phyloP scores from a whole-genome alignment of 176 grass and related monocot species.

The Thalia dealbata region DNA sequence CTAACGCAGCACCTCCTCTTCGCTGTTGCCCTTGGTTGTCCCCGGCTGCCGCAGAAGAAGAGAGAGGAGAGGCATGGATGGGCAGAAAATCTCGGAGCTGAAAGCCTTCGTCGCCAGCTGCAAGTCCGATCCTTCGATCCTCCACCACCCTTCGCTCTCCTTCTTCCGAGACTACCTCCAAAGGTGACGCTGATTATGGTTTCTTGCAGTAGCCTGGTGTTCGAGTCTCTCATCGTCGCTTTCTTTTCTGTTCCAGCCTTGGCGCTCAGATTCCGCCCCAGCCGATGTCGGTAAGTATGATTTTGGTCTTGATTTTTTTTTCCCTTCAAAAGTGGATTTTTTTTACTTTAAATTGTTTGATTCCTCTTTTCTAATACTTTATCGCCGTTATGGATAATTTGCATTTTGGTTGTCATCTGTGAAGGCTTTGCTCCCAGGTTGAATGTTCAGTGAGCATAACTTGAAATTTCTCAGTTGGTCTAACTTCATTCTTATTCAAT shows the following conservation, averaged over 20 bases:
- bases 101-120: constrained; percentile 26
- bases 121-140: constrained; percentile 30
- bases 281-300: constrained; percentile 18
- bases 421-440: too few relatives aligned
- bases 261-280: constrained; percentile 31
- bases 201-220: neutral
- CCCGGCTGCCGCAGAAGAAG: too few relatives aligned
- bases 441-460: too few relatives aligned
- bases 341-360: neutral
- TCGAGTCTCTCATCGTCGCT: constrained; percentile 4
- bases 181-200: constrained; percentile 22
- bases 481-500: too few relatives aligned
- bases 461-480: too few relatives aligned
- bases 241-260: constrained; percentile 30
- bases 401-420: too few relatives aligned
- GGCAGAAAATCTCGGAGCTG: constrained; percentile 24
- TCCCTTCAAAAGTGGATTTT: neutral
- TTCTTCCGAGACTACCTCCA: constrained; percentile 46
- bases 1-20: too few relatives aligned
- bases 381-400: too few relatives aligned
- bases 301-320: neutral
- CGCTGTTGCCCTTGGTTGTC: too few relatives aligned
- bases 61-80: constrained; percentile 18
- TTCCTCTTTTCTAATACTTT: too few relatives aligned
- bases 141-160: constrained; percentile 32